These are phyloP conservation scores for Penicillium sp. DNA, from an alignment of 2,329 filamentous ascomycete genomes.

Conservation along the genomic window DNA sequence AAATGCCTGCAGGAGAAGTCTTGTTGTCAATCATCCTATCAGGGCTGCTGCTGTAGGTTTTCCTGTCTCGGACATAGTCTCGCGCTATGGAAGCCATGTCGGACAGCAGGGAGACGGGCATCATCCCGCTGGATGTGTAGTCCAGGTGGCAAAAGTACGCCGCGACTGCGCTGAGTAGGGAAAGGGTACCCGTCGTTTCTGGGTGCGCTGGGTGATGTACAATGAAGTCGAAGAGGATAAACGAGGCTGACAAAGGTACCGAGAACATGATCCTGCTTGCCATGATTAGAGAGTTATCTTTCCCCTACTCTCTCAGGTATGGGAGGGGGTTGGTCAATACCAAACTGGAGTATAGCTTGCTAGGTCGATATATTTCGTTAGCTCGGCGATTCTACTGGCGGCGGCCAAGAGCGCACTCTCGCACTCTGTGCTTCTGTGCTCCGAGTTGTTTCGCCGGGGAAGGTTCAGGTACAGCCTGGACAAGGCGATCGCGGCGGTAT, in stretches of 20 bases:
- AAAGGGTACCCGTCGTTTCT: conserved; percentile 44
- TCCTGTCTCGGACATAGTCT: conserved; percentile 30
- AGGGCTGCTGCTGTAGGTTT: too few species aligned
- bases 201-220: conserved; percentile 43
- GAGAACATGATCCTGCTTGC: conserved; percentile 34
- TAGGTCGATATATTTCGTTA: conserved; percentile 1
- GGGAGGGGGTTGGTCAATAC: conserved; percentile 29
- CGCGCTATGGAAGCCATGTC: conserved; percentile 50
- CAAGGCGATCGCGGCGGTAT: conserved; percentile 37
- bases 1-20: too few species aligned
- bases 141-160: conserved; percentile 52
- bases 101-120: conserved; percentile 45
- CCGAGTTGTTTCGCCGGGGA: not conserved
- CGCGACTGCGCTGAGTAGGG: conserved; percentile 47
- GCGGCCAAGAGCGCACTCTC: conserved; percentile 34
- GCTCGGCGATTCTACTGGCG: conserved; percentile 38
- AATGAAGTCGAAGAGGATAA: conserved; percentile 50
- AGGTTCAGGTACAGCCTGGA: conserved; percentile 36
- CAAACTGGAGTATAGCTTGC: conserved; percentile 38
- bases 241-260: conserved; percentile 44
- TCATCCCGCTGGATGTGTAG: conserved; percentile 38
- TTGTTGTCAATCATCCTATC: too few species aligned
- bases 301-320: too few species aligned
- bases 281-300: not conserved
- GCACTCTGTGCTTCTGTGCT: conserved; percentile 18